phyloP scores from a whole-genome alignment of 768 basidiomycete genomes.

The Candolleomyces efflorescens region DNA sequence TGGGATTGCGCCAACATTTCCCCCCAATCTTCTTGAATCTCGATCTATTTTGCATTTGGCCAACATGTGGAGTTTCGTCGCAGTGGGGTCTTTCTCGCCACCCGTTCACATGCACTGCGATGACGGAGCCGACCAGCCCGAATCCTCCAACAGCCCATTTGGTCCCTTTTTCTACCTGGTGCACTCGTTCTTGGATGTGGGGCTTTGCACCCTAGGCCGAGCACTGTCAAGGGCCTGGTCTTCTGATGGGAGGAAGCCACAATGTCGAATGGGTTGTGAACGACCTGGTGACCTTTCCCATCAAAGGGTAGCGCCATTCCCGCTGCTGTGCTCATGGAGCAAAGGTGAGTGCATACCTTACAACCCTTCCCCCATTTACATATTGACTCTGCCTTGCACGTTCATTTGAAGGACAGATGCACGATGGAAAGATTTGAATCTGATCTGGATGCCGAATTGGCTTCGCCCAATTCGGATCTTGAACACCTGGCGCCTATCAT shows the following conservation, averaged over 20 bases:
- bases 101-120: conserved; percentile 52
- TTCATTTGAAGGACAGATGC: too few relatives aligned
- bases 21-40: background rate
- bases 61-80: conserved; percentile 18
- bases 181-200: too few relatives aligned
- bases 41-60: background rate
- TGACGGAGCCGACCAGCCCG: conserved; percentile 30
- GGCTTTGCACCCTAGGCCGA: too few relatives aligned
- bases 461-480: background rate
- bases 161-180: too few relatives aligned
- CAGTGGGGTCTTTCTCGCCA: conserved; percentile 72
- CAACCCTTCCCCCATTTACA: too few relatives aligned
- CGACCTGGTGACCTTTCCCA: conserved; percentile 50
- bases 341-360: conserved; percentile 41
- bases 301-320: conserved; percentile 66
- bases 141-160: conserved; percentile 52
- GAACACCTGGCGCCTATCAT: conserved; percentile 59
- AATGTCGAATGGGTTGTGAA: conserved; percentile 56
- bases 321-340: conserved; percentile 63
- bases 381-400: too few relatives aligned
- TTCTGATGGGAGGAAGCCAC: conserved; percentile 67
- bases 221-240: conserved; percentile 68
- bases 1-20: background rate
- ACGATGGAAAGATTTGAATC: too few relatives aligned
- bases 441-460: background rate